These are phyloP conservation scores for Gossypium stocksii DNA, from an alignment of 345 rosid species.

Conservation along the genomic window DNA sequence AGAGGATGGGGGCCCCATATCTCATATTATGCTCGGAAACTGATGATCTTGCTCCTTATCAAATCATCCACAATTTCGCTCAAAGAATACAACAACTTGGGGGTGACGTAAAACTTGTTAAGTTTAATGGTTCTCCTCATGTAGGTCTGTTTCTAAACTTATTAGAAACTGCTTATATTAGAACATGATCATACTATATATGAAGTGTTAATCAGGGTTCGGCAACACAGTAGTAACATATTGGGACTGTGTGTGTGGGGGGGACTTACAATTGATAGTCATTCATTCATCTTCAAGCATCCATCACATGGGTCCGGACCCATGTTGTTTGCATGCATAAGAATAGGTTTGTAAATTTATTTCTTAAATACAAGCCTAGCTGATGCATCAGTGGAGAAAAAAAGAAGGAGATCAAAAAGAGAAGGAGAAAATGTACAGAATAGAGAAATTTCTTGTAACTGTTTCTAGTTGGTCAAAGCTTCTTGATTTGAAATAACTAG, in stretches of 20 bases:
- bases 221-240: neutral
- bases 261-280: neutral
- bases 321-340: constrained; percentile 1
- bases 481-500: too few relatives aligned
- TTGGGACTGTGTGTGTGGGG: neutral
- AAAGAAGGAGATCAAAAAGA: neutral
- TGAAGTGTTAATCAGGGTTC: neutral
- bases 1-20: constrained; percentile 76
- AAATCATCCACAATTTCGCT: constrained; percentile 62
- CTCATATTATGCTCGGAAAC: constrained; percentile 74
- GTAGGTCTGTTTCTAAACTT: constrained; percentile 56
- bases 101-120: constrained; percentile 70
- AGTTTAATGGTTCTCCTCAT: constrained; percentile 79
- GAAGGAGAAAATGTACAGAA: neutral
- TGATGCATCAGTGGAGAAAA: neutral
- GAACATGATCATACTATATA: neutral
- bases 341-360: neutral
- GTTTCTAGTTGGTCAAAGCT: too few relatives aligned
- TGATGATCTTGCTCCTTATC: constrained; percentile 83
- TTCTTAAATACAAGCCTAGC: neutral
- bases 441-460: neutral
- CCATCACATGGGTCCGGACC: neutral
- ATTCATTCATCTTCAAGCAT: neutral
- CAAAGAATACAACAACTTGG: constrained; percentile 70
- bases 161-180: neutral